phyloP scores from a whole-genome alignment of 805 yeast genomes.

The Wickerhamiella cacticola region DNA sequence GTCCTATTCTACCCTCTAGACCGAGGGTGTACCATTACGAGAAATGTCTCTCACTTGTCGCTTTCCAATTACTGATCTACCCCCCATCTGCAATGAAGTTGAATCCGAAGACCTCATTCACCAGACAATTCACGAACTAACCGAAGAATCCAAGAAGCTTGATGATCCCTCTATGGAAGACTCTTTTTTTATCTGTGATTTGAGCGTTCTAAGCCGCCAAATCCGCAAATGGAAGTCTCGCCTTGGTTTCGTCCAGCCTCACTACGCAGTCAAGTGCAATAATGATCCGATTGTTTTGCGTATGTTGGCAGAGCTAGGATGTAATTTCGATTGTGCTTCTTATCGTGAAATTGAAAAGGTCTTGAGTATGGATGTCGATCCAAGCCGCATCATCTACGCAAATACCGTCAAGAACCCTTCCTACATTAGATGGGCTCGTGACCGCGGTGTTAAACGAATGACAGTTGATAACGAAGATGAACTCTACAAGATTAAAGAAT shows the following conservation, averaged over 20 bases:
- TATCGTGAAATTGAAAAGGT: constrained; percentile 65
- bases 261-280: constrained; percentile 92
- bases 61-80: not conserved
- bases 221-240: constrained; percentile 47
- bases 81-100: not conserved
- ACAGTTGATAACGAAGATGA: constrained; percentile 88
- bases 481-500: constrained; percentile 53
- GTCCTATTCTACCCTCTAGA: constrained; percentile 20
- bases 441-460: constrained; percentile 51
- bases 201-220: constrained; percentile 57
- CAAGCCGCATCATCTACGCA: constrained; percentile 71
- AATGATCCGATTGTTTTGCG: constrained; percentile 51
- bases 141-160: not conserved
- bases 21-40: constrained; percentile 14
- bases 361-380: constrained; percentile 47
- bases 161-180: constrained; percentile 37
- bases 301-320: constrained; percentile 48
- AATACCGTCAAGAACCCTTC: constrained; percentile 90
- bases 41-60: constrained; percentile 11
- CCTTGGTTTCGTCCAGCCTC: constrained; percentile 72
- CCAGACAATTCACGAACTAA: constrained; percentile 2
- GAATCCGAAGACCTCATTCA: constrained; percentile 8
- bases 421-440: constrained; percentile 55
- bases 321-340: constrained; percentile 89
- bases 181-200: constrained; percentile 79